A percentile compares a stretch with the other conserved stretches of the same genome.
phyloP scores from a whole-genome alignment of 2,329 filamentous ascomycete genomes.

The Botrytis aclada region DNA sequence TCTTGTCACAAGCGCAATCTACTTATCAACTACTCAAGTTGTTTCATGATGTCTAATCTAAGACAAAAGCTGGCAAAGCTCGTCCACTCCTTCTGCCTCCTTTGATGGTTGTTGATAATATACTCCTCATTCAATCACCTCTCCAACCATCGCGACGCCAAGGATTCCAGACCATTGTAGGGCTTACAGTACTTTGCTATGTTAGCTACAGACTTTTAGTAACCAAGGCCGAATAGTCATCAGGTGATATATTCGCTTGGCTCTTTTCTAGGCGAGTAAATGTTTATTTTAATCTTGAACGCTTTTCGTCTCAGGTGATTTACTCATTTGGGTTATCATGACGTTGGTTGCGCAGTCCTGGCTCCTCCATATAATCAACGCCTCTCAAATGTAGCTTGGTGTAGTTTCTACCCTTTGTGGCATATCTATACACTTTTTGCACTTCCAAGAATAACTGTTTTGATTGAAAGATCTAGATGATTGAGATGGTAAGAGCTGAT shows the following conservation, averaged over 20 bases:
- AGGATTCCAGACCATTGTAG: neutral
- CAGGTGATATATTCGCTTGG: neutral
- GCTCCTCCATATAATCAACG: neutral
- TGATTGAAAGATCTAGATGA: neutral
- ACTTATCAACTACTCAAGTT: neutral
- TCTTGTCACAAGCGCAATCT: neutral
- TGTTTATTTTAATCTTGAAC: neutral
- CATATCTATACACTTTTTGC: neutral
- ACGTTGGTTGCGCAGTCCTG: neutral
- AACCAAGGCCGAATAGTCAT: too few relatives aligned
- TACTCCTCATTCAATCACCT: neutral
- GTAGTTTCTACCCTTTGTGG: neutral
- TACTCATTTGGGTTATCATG: neutral
- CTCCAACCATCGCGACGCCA: neutral
- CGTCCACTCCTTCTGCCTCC: neutral
- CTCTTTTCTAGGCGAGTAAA: neutral
- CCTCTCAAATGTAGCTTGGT: neutral
- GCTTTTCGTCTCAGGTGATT: neutral
- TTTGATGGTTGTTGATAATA: neutral
- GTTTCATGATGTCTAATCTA: neutral
- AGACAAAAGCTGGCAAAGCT: neutral
- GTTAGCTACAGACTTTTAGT: neutral
- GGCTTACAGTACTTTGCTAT: neutral
- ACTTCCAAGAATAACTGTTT: too few relatives aligned
- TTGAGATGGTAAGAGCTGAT: neutral